Evolutionary conservation across 164 flowering plant species (phyloP).

Genomic region (Malania oleifera): DNA sequence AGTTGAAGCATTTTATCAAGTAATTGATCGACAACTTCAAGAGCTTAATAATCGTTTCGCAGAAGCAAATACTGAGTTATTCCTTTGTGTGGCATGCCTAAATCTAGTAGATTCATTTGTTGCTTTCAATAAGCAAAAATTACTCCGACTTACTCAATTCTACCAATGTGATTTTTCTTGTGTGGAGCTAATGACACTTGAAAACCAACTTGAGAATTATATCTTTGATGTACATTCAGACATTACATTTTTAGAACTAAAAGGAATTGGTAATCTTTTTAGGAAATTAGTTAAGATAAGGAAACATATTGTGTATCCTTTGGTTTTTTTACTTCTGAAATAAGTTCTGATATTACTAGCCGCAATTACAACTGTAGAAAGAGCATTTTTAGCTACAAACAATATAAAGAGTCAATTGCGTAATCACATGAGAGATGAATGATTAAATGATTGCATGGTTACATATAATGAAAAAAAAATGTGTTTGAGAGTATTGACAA

Average conservation of each 20-base stretch:
- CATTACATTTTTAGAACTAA: conserved; percentile 1
- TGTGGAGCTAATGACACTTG: not conserved
- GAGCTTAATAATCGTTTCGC: too few species aligned
- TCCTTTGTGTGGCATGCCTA: conserved; percentile 19
- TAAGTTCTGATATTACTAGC: conserved; percentile 10
- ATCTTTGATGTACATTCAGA: conserved; percentile 5
- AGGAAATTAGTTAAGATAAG: conserved; percentile 5
- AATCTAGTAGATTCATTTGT: conserved; percentile 10
- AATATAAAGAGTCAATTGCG: conserved; percentile 11
- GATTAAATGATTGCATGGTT: conserved; percentile 10
- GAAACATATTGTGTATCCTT: not conserved
- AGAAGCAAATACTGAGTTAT: too few species aligned
- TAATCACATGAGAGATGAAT: not conserved
- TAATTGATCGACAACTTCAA: too few species aligned
- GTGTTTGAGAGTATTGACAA: conserved; percentile 10
- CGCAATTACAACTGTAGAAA: conserved; percentile 12
- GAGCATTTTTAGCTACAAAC: conserved; percentile 14
- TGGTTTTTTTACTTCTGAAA: conserved; percentile 3
- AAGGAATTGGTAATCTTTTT: conserved; percentile 12
- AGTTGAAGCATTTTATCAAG: too few species aligned
- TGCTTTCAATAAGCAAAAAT: conserved; percentile 15
- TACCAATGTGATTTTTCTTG: conserved; percentile 17
- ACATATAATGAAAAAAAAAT: conserved; percentile 13
- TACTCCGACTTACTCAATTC: conserved; percentile 12
- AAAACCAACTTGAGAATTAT: conserved; percentile 14